A percentile compares a stretch with the other conserved stretches of the same genome.
phyloP scores from a whole-genome alignment of 371 early-diverging fungal species.

The Dichotomocladium elegans region DNA sequence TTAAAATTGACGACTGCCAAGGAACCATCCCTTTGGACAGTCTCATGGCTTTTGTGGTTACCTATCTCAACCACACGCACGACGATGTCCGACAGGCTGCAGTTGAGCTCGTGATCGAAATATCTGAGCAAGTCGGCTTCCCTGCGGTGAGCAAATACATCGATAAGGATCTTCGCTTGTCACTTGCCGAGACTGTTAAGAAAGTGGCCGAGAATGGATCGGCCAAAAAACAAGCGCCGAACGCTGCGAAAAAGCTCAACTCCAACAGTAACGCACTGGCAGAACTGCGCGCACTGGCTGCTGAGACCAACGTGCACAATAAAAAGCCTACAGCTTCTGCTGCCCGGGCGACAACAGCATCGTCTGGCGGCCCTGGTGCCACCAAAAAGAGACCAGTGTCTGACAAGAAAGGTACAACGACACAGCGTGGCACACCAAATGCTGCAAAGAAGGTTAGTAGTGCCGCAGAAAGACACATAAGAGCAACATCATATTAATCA shows the following conservation, averaged over 20 bases:
- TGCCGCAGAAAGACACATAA: too few species aligned
- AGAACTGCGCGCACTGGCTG: constrained; percentile 31
- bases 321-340: constrained; percentile 6
- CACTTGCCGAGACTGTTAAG: constrained; percentile 32
- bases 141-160: constrained; percentile 26
- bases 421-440: neutral
- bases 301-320: constrained; percentile 11
- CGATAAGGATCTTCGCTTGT: constrained; percentile 19
- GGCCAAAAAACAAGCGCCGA: neutral
- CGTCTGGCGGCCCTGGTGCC: neutral
- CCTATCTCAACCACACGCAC: constrained; percentile 60
- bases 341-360: neutral
- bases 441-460: neutral
- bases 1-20: neutral
- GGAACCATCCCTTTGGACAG: constrained; percentile 26
- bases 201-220: constrained; percentile 15
- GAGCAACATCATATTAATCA: too few species aligned
- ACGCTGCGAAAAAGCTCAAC: neutral
- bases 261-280: constrained; percentile 16
- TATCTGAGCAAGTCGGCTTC: constrained; percentile 38
- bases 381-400: neutral
- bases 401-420: neutral
- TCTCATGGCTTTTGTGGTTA: constrained; percentile 57
- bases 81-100: constrained; percentile 68
- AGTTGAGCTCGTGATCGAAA: constrained; percentile 50